These are phyloP conservation scores for Hymenoscyphus fraxineus DNA, from an alignment of 2,329 filamentous ascomycete species.

Conservation along the genomic window DNA sequence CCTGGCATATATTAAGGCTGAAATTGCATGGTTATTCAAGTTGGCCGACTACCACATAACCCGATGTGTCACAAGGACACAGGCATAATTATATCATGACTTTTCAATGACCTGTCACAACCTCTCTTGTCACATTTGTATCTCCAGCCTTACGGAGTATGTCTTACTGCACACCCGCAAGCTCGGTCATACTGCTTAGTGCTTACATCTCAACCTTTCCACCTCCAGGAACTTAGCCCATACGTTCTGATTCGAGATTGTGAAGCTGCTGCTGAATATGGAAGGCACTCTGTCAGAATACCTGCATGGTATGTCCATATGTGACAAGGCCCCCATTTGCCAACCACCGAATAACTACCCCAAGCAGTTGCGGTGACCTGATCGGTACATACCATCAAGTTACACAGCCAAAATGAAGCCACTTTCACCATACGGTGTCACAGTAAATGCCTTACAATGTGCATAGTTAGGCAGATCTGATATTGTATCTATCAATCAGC, in stretches of 20 bases:
- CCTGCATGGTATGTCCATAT: neutral
- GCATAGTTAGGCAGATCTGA: neutral
- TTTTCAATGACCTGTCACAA: slow-evolving; percentile 8
- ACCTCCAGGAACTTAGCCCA: slow-evolving; percentile 21
- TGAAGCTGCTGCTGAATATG: slow-evolving; percentile 14
- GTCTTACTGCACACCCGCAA: slow-evolving; percentile 15
- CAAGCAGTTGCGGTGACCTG: neutral
- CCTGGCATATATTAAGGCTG: slow-evolving; percentile 22
- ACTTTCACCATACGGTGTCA: neutral
- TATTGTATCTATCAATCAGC: neutral
- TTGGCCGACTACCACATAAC: neutral
- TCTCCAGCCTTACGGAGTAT: slow-evolving; percentile 19
- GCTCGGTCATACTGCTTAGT: slow-evolving; percentile 24
- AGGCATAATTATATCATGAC: slow-evolving; percentile 1
- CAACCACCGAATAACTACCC: neutral
- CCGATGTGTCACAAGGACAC: slow-evolving; percentile 7
- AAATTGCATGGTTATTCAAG: slow-evolving; percentile 5
- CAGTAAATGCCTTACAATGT: neutral
- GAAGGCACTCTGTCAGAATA: neutral
- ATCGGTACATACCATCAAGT: neutral
- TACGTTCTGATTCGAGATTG: slow-evolving; percentile 14
- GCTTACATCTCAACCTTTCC: slow-evolving; percentile 31
- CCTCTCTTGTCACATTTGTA: slow-evolving; percentile 8
- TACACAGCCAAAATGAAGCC: neutral
- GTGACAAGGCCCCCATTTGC: neutral